phyloP scores from a whole-genome alignment of 2,329 filamentous ascomycete genomes.

The Ceratocystis albifundus region DNA sequence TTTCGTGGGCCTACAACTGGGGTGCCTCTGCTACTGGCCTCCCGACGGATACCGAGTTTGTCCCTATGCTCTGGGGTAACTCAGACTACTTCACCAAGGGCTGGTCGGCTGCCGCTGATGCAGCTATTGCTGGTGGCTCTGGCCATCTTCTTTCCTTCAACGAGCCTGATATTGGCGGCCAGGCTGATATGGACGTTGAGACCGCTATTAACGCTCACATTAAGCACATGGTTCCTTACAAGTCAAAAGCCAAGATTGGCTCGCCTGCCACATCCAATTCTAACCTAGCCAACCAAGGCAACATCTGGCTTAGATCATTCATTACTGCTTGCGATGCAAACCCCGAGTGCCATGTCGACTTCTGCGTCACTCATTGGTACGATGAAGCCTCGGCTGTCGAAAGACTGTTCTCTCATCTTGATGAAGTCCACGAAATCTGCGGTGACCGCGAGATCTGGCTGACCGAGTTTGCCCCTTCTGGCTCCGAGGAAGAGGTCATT shows the following conservation, averaged over 20 bases:
- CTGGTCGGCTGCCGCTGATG: slow-evolving; percentile 42
- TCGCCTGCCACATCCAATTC: slow-evolving; percentile 54
- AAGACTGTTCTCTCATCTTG: slow-evolving; percentile 45
- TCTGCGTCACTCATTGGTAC: slow-evolving; percentile 56
- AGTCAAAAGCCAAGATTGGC: slow-evolving; percentile 43
- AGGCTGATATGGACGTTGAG: slow-evolving; percentile 46
- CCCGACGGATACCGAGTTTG: slow-evolving; percentile 41
- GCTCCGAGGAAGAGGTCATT: slow-evolving; percentile 34
- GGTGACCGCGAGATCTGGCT: slow-evolving; percentile 45
- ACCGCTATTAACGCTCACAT: slow-evolving; percentile 44
- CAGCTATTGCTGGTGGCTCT: slow-evolving; percentile 43
- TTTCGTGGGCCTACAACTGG: slow-evolving; percentile 60
- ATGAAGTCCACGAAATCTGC: slow-evolving; percentile 37
- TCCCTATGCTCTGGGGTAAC: slow-evolving; percentile 57
- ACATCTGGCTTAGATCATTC: slow-evolving; percentile 46
- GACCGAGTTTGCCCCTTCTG: slow-evolving; percentile 50
- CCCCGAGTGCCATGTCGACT: slow-evolving; percentile 43
- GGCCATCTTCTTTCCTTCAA: slow-evolving; percentile 56
- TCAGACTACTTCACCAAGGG: slow-evolving; percentile 33
- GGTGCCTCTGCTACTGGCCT: slow-evolving; percentile 37
- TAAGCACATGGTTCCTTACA: slow-evolving; percentile 44
- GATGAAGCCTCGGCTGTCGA: slow-evolving; percentile 36
- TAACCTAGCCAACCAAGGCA: slow-evolving; percentile 37
- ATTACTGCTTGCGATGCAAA: slow-evolving; percentile 39
- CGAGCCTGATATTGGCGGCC: slow-evolving; percentile 52